Evolutionary conservation across 2,329 filamentous ascomycete genomes (phyloP).

Genomic region (Paracorniculantispora psalliotae): DNA sequence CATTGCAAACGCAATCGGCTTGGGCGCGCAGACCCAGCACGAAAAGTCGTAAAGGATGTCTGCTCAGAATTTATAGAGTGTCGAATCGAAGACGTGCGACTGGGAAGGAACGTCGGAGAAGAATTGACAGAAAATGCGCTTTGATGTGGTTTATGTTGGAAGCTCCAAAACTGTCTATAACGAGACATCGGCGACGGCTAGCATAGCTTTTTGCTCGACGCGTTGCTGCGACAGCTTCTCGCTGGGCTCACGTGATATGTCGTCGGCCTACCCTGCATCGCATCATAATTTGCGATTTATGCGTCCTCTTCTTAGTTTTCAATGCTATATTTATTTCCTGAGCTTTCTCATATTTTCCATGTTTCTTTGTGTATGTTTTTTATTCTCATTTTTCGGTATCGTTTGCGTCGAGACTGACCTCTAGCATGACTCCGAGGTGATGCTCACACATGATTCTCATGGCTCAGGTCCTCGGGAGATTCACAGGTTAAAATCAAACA

Average conservation of each 20-base stretch:
- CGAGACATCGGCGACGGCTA: background rate
- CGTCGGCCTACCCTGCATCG: background rate
- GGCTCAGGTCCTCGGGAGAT: too few species aligned
- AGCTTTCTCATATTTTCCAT: too few species aligned
- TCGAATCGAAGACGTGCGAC: too few species aligned
- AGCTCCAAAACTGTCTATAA: background rate
- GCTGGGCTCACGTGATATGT: background rate
- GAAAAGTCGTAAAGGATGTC: background rate
- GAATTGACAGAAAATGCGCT: background rate
- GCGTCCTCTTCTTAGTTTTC: background rate
- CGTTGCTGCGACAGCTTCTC: constrained; percentile 8
- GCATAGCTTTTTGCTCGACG: constrained; percentile 7
- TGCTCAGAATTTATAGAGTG: background rate
- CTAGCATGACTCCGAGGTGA: too few species aligned
- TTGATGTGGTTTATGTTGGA: background rate
- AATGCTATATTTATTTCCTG: background rate
- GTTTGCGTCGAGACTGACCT: too few species aligned
- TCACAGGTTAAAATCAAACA: too few species aligned
- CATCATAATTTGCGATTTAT: background rate
- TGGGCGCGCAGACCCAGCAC: constrained; percentile 11
- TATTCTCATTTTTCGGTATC: too few species aligned
- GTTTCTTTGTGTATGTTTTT: too few species aligned
- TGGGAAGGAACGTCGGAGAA: too few species aligned
- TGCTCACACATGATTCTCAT: too few species aligned
- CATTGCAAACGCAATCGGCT: constrained; percentile 23